Conservation (phyloP, 2,329 filamentous ascomycete species). For the Pseudocercospora vitis region DNA sequence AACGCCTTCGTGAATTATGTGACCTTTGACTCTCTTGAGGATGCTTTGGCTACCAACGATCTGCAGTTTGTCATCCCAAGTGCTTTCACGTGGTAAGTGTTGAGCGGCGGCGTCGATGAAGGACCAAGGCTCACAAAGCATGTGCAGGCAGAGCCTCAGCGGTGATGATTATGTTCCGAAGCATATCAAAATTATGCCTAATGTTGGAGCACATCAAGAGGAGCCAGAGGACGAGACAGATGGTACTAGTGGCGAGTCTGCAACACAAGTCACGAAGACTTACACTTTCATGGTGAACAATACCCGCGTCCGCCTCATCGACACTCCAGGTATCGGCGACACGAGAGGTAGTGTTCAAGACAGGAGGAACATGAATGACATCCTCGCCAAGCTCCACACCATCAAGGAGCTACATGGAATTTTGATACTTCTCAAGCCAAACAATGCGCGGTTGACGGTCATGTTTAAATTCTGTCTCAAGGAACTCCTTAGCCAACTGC, state of each 20-base stretch:
- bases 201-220: neutral
- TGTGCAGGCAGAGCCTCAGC: neutral
- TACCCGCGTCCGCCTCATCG: neutral
- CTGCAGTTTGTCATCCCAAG: neutral
- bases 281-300: neutral
- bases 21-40: neutral
- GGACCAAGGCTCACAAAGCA: no score
- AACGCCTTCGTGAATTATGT: neutral
- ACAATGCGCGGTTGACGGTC: neutral
- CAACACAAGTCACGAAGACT: neutral
- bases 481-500: neutral
- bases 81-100: neutral
- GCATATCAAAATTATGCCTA: conserved; percentile 2
- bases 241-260: neutral
- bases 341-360: neutral
- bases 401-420: conserved; percentile 3
- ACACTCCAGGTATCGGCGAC: conserved; percentile 1
- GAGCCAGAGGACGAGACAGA: neutral
- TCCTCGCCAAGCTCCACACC: neutral
- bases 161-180: neutral
- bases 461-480: conserved; percentile 6
- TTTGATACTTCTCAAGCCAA: neutral
- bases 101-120: no score
- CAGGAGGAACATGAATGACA: neutral
- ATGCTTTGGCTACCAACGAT: neutral